phyloP scores from a whole-genome alignment of 1,284 basidiomycete genomes.

The Tilletia caries region DNA sequence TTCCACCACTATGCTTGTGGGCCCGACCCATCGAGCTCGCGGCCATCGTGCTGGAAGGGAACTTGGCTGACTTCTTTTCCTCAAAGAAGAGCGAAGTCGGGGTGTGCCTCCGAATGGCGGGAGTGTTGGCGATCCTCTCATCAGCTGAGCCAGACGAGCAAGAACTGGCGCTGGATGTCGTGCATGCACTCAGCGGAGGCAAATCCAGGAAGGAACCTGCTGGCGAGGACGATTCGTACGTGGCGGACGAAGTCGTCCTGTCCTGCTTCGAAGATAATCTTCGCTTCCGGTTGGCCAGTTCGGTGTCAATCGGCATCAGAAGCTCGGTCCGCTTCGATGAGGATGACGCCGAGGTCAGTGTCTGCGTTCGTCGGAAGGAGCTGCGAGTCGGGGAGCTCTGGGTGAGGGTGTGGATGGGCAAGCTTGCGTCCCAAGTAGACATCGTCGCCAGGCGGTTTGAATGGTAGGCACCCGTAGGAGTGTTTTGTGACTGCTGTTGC shows the following conservation, averaged over 20 bases:
- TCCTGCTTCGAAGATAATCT: background rate
- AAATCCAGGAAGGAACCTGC: background rate
- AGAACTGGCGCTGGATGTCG: background rate
- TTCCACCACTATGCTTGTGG: background rate
- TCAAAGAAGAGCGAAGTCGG: background rate
- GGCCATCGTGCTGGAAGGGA: too few relatives aligned
- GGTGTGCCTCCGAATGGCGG: background rate
- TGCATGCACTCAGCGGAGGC: background rate
- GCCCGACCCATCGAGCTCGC: too few relatives aligned
- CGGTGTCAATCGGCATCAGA: slow-evolving; percentile 2
- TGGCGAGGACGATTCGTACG: slow-evolving; percentile 1
- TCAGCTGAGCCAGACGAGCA: background rate
- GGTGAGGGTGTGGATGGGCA: background rate
- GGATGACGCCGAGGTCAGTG: background rate
- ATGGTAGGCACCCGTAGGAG: too few relatives aligned
- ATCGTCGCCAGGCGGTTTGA: too few relatives aligned
- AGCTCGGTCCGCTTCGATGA: background rate
- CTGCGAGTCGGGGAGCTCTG: background rate
- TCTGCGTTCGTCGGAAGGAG: too few relatives aligned
- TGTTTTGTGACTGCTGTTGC: too few relatives aligned
- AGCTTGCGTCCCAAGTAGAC: too few relatives aligned
- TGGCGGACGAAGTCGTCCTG: background rate
- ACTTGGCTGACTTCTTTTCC: background rate
- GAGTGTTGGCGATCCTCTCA: background rate
- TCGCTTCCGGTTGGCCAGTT: background rate